Evolutionary conservation across 2,329 filamentous ascomycete species (phyloP).

Genomic region (Fusarium succisae): DNA sequence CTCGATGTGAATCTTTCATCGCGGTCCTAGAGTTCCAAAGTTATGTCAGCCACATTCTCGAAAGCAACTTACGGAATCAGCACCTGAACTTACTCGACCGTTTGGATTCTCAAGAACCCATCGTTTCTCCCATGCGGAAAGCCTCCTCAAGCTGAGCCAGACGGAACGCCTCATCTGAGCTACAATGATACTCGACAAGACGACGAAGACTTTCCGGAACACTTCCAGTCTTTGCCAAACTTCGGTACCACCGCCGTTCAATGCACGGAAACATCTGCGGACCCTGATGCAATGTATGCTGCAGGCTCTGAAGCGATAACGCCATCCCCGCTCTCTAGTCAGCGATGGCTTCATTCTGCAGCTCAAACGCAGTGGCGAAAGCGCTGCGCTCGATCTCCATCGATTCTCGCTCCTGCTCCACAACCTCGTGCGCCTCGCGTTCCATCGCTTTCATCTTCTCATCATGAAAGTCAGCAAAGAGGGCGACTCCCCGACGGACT

Average conservation of each 20-base stretch:
- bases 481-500: neutral
- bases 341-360: neutral
- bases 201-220: neutral
- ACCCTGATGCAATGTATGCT: neutral
- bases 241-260: neutral
- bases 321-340: neutral
- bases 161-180: neutral
- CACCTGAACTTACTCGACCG: rapidly evolving
- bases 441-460: neutral
- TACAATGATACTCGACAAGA: neutral
- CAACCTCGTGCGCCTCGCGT: rapidly evolving
- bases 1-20: neutral
- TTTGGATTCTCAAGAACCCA: neutral
- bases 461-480: neutral
- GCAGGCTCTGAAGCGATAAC: neutral
- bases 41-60: neutral
- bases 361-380: neutral
- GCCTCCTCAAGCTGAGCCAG: neutral
- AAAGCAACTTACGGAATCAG: rapidly evolving
- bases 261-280: neutral
- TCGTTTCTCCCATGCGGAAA: neutral
- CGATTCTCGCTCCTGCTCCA: rapidly evolving
- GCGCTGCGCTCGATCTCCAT: neutral
- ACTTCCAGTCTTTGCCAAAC: neutral
- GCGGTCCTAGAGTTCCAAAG: rapidly evolving